Base-by-base conservation (phyloP, 2,329 filamentous ascomycete species). In the Phoma sp. region DNA sequence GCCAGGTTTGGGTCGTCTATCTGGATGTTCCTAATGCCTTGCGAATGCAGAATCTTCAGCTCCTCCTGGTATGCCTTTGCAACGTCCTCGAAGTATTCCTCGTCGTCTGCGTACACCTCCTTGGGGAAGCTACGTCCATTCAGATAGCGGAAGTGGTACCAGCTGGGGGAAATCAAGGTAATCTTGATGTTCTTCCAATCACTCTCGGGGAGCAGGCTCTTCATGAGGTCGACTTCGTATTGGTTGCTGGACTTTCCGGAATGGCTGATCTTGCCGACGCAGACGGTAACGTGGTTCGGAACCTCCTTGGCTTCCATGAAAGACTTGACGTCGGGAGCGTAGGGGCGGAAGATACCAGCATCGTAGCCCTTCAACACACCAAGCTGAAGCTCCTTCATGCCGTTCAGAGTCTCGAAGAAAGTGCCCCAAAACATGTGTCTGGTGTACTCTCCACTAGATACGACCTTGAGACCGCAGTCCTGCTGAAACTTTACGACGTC, bases 381-480 rank as follows among this genome's bases (percentile, higher is more conserved):
- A 29, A 75, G 63, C 36, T 72, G 70, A 43, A 85, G 76, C 68
- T 84, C 80, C 36, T 80, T 78, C 75, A 85, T 85, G 31, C 82
- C 82, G 47, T 83, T 77, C 15, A 84, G 75, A 15, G 78, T 80
- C 38, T 81, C 78, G 73, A 83, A 84, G 70, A 84, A 84, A 17
- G 78, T 79, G 37, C 82, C 82, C 81, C 82, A 84, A 73, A 85
- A 84, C 80, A 84, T 75, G 61, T 77, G 78, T 65, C 70, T 70
- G 10, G 70, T 70, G 66, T 89, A 91, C 75, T 91, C 89, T 67
- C 89, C 89, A 54, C 88, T 88, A 4, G 86, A 88, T 46, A 91
- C 78, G 15, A 84, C 83, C 19, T 83, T 82, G 53, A 90, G 82
- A 24, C 86, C 85, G 47, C 87, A 80, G 57, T 85, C 77, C 60